These are phyloP conservation scores for Monosporascus cannonballus DNA, from an alignment of 2,329 filamentous ascomycete species.

Conservation along the genomic window DNA sequence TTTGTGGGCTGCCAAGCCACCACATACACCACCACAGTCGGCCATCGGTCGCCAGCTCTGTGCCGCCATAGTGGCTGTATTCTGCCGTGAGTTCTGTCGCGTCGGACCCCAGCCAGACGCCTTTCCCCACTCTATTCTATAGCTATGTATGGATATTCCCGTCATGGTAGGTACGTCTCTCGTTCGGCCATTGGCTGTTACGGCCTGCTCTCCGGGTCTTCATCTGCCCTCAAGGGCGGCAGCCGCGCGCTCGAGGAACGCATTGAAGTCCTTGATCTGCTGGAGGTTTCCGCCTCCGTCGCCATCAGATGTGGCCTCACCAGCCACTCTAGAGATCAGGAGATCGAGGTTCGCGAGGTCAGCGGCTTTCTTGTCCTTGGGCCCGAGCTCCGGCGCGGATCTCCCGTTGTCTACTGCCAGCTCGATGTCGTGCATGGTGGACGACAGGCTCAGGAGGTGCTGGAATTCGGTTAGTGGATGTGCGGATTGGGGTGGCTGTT, in stretches of 20 bases:
- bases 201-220: not conserved
- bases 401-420: constrained; percentile 47
- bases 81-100: no score
- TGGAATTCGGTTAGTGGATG: constrained; percentile 9
- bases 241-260: constrained; percentile 56
- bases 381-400: constrained; percentile 40
- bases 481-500: not conserved
- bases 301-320: constrained; percentile 45
- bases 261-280: constrained; percentile 56
- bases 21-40: no score
- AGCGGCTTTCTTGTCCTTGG: constrained; percentile 39
- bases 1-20: no score
- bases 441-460: constrained; percentile 49
- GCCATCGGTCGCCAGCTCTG: no score
- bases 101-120: no score
- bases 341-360: constrained; percentile 54
- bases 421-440: constrained; percentile 56
- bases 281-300: constrained; percentile 46
- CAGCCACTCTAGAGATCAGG: constrained; percentile 46
- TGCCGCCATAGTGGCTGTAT: no score
- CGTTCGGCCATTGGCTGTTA: not conserved
- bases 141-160: no score
- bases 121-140: no score
- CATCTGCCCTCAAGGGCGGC: constrained; percentile 43
- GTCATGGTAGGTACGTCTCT: not conserved